phyloP scores from a whole-genome alignment of 1,139 yeast genomes.

The Hansenula anomala region DNA sequence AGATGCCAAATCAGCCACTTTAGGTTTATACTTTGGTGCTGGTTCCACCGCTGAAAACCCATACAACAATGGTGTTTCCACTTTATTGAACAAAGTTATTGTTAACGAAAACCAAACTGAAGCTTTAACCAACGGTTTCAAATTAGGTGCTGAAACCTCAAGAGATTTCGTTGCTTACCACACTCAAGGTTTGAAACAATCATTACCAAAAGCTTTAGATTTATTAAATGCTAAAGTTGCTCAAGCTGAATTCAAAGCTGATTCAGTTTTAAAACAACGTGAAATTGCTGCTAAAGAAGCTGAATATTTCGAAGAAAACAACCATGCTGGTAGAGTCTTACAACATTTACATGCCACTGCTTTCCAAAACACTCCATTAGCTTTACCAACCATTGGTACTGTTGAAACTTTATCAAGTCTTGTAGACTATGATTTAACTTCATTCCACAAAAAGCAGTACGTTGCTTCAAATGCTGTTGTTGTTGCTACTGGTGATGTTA shows the following conservation, averaged over 20 bases:
- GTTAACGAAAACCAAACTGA: conserved; percentile 29
- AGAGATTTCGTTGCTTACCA: conserved; percentile 53
- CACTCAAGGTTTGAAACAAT: conserved; percentile 34
- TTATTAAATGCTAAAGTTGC: conserved; percentile 27
- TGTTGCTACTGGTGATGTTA: conserved; percentile 69
- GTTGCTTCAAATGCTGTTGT: conserved; percentile 62
- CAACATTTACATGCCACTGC: conserved; percentile 79
- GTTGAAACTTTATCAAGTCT: conserved; percentile 54
- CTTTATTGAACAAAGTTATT: conserved; percentile 53
- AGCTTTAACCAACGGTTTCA: conserved; percentile 39
- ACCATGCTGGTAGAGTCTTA: conserved; percentile 40
- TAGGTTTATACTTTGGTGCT: conserved; percentile 68
- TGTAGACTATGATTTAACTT: conserved; percentile 51
- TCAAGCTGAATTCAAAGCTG: conserved; percentile 35
- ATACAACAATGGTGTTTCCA: conserved; percentile 74
- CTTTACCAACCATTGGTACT: conserved; percentile 73
- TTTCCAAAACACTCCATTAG: conserved; percentile 78
- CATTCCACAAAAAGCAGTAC: conserved; percentile 52
- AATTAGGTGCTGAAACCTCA: conserved; percentile 39
- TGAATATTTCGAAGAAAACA: conserved; percentile 31
- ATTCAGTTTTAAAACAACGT: conserved; percentile 37
- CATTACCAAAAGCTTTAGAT: conserved; percentile 21
- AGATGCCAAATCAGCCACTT: conserved; percentile 49
- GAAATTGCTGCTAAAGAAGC: conserved; percentile 33
- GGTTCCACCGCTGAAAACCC: conserved; percentile 79